Evolutionary conservation across 805 yeast genomes (phyloP), one percentile per base, ranked within the genome.

Genomic region (Lipomyces yamanashiensis): DNA sequence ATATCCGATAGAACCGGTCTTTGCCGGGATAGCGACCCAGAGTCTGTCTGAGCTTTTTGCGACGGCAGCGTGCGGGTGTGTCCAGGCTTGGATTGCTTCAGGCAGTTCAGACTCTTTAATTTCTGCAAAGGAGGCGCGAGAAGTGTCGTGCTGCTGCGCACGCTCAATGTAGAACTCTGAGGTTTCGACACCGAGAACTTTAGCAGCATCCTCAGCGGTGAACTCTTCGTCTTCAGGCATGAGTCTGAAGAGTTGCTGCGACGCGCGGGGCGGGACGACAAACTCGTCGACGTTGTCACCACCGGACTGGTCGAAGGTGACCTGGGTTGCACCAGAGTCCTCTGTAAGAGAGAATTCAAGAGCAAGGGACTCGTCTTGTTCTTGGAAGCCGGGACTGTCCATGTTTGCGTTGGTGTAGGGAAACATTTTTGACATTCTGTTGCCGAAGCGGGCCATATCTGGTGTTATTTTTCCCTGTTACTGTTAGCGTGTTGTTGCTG

Each of bases 201-300:
- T 80, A 55, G 99, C 97, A 13, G 99, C 98, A 74, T 95, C 98
- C 6, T 92, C 82, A 5, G 98, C 96, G 7, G 97, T 97, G 74
- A 93, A 92, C 9, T 97, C 96, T 78, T 92, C 96, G 34, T 92
- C 87, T 78, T 93, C 99, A 9, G 97, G 93, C 74, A 93, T 87
- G 79, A 93, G 89, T 80, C 92, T 97, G 80, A 92, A 90, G 80
- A 93, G 97, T n/a, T 96, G 89, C 73, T 92, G 80, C 74, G 91
- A 89, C 73, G 92, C 96, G 9, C 86, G 81, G n/a, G 68, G 50
- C 70, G 81, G 71, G 69, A 60, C 54, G 33, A 72, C 72, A 44
- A 61, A 51, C 52, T 68, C 70, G 54, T 66, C 65, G 47, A 41
- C 56, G 56, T 49, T 50, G 13, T 19, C 33, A 17, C 37, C 43